Conservation (phyloP, 83 land plant species). For the Isoetes engelmannii region DNA sequence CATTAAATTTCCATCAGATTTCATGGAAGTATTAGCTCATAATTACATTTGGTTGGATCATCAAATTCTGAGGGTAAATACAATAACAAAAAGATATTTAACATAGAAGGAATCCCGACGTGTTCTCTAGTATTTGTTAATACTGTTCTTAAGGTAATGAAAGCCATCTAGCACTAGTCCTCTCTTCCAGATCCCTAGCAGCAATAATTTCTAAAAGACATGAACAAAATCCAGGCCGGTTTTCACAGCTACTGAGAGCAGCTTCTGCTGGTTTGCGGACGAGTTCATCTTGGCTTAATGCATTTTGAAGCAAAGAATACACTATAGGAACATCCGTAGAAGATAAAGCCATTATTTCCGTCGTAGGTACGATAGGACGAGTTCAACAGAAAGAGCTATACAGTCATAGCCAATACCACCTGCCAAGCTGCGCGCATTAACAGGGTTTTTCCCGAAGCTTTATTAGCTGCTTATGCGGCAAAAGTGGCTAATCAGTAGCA, state of each 20-base stretch:
- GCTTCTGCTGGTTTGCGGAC: slow-evolving; percentile 84
- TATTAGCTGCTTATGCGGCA: no score
- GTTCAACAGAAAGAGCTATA: no score
- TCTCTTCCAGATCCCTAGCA: slow-evolving; percentile 53
- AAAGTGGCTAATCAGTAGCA: no score
- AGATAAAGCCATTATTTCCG: slow-evolving; percentile 58
- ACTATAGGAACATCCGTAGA: slow-evolving; percentile 71
- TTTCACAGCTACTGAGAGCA: slow-evolving; percentile 66
- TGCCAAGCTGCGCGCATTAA: no score
- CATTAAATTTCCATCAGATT: slow-evolving; percentile 12
- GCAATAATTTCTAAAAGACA: slow-evolving; percentile 92
- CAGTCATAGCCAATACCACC: no score
- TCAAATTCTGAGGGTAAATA: neutral
- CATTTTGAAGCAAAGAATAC: slow-evolving; percentile 62
- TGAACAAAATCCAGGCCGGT: slow-evolving; percentile 86
- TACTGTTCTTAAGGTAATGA: slow-evolving; percentile 94
- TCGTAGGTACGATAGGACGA: no score
- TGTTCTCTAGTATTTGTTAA: slow-evolving; percentile 86
- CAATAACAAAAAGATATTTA: neutral
- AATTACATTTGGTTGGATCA: neutral
- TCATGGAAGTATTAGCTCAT: neutral
- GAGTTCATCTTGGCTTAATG: slow-evolving; percentile 60
- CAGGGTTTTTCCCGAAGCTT: no score
- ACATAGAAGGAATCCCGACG: slow-evolving; percentile 71
- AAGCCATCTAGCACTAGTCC: slow-evolving; percentile 71